These are phyloP conservation scores for Dipsacomyces acuminosporus DNA, from an alignment of 371 early-diverging fungal species.

Conservation along the genomic window DNA sequence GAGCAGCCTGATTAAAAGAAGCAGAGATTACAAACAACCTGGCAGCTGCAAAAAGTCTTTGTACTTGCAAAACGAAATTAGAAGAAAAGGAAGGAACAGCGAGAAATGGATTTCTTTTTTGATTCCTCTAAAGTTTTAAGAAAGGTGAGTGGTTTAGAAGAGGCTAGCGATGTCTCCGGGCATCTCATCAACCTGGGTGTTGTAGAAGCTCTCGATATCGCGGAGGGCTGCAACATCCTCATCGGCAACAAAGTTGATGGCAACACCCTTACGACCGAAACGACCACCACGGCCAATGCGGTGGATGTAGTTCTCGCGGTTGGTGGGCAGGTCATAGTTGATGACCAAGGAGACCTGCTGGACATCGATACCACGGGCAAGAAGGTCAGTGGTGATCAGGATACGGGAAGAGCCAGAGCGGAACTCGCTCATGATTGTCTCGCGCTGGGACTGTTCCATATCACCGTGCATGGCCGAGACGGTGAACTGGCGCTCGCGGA, in stretches of 20 bases:
- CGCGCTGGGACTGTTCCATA: conserved; percentile 89
- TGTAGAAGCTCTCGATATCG: conserved; percentile 87
- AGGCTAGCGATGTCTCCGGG: conserved; percentile 54
- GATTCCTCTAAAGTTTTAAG: no score
- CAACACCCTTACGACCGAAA: conserved; percentile 98
- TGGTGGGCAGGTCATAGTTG: conserved; percentile 95
- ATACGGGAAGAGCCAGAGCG: conserved; percentile 81
- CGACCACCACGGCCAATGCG: conserved; percentile 97
- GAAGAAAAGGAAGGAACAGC: no score
- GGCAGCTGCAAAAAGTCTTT: no score
- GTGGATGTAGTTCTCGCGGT: conserved; percentile 92
- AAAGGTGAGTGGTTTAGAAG: conserved; percentile 22
- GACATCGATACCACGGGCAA: conserved; percentile 98
- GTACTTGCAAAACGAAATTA: no score
- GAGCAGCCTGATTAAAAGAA: no score
- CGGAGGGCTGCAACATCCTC: conserved; percentile 83
- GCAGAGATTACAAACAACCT: no score
- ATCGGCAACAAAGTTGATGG: conserved; percentile 94
- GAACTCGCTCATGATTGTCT: conserved; percentile 90
- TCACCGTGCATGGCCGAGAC: conserved; percentile 99
- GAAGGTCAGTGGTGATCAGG: conserved; percentile 91
- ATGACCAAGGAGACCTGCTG: conserved; percentile 96
- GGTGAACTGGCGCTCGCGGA: conserved; percentile 90
- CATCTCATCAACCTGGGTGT: conserved; percentile 96
- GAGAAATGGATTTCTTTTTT: no score